phyloP scores from a whole-genome alignment of 495 filamentous ascomycete genomes.

The Poronia punctata region DNA sequence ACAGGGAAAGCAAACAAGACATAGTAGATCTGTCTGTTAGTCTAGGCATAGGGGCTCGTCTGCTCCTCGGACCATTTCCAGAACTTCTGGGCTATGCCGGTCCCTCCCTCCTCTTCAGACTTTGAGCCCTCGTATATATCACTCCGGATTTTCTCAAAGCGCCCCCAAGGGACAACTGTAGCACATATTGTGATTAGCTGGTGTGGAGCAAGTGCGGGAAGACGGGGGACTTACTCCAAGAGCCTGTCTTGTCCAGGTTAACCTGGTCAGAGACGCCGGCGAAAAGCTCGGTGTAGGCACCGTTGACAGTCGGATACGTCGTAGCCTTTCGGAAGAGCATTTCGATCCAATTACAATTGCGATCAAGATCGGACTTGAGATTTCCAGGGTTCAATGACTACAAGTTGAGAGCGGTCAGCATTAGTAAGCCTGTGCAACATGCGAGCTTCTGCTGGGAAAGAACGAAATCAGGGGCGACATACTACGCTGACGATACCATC shows the following conservation, averaged over 20 bases:
- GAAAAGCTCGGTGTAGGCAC: slow-evolving; percentile 38
- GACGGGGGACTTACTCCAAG: slow-evolving; percentile 12
- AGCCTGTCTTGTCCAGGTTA: slow-evolving; percentile 9
- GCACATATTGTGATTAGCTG: neutral
- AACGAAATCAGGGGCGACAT: slow-evolving; percentile 8
- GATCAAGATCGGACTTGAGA: slow-evolving; percentile 25
- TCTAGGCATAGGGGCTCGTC: slow-evolving; percentile 22
- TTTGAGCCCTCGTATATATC: slow-evolving; percentile 27
- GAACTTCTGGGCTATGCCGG: slow-evolving; percentile 31
- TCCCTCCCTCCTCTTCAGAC: slow-evolving; percentile 31
- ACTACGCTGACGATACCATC: slow-evolving; percentile 30
- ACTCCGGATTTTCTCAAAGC: slow-evolving; percentile 23
- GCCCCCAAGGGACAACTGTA: slow-evolving; percentile 34
- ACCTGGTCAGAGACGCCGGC: slow-evolving; percentile 30
- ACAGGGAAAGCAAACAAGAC: neutral
- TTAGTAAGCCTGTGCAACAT: neutral
- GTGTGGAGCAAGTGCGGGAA: neutral
- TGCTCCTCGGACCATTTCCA: slow-evolving; percentile 40
- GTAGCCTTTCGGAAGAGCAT: slow-evolving; percentile 7
- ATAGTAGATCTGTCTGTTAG: neutral
- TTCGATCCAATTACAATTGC: slow-evolving; percentile 7
- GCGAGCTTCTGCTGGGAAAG: too few species aligned
- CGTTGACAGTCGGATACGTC: slow-evolving; percentile 15
- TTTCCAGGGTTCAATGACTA: slow-evolving; percentile 38
- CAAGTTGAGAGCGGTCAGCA: neutral